Conservation (phyloP, 495 filamentous ascomycete species). For the Aspergillus steynii region DNA sequence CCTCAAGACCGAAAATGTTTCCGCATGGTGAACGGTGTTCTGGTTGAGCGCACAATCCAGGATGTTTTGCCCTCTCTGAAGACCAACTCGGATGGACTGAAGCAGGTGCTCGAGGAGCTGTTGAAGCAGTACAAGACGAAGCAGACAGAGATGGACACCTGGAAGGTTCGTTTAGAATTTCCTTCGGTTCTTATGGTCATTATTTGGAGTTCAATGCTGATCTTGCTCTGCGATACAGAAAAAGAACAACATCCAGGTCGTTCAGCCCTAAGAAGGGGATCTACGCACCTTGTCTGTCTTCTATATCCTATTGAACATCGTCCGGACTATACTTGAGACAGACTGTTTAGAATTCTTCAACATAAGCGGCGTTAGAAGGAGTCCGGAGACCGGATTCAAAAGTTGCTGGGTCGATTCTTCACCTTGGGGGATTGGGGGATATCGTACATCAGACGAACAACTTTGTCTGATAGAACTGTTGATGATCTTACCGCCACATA, state of each 20-base stretch:
- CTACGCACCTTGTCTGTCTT: background rate
- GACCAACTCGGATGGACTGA: slow-evolving; percentile 93
- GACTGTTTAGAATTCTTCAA: background rate
- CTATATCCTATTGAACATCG: background rate
- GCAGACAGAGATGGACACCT: slow-evolving; percentile 93
- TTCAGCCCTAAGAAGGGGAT: slow-evolving; percentile 59
- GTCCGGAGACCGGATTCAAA: background rate
- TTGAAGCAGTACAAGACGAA: slow-evolving; percentile 96
- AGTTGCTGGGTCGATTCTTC: background rate
- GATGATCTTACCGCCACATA: background rate
- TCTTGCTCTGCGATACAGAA: slow-evolving; percentile 58
- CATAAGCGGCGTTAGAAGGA: background rate
- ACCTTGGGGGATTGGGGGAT: background rate
- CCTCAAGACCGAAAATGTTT: slow-evolving; percentile 91
- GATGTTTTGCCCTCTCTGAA: slow-evolving; percentile 88
- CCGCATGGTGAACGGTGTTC: slow-evolving; percentile 95
- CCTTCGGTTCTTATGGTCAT: slow-evolving; percentile 5
- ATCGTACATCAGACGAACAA: background rate
- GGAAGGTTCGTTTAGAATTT: slow-evolving; percentile 72
- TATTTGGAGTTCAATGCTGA: slow-evolving; percentile 21
- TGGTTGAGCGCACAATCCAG: slow-evolving; percentile 89
- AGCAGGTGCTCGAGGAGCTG: slow-evolving; percentile 92
- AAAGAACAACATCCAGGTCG: slow-evolving; percentile 98
- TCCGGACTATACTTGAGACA: background rate
- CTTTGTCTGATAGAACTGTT: background rate